Conservation (phyloP, 2,329 filamentous ascomycete genomes). For the Bimuria novae-zelandiae region DNA sequence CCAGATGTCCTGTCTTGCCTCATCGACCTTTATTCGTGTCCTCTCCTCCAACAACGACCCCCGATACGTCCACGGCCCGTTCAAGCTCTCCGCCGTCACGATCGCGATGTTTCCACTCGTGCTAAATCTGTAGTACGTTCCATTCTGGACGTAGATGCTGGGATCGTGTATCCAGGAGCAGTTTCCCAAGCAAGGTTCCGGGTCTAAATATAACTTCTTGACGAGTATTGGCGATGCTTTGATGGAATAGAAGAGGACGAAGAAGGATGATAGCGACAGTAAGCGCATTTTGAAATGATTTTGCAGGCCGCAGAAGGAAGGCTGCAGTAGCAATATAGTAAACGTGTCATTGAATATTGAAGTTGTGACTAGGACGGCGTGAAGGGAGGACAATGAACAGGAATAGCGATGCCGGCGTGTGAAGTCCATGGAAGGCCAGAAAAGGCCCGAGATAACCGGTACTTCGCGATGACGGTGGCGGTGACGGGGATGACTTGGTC, state of each 20-base stretch:
- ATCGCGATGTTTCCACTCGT: constrained; percentile 54
- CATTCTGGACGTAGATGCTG: constrained; percentile 50
- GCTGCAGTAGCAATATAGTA: background rate
- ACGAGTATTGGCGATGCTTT: constrained; percentile 16
- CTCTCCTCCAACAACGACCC: constrained; percentile 50
- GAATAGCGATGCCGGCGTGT: background rate
- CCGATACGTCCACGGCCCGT: constrained; percentile 54
- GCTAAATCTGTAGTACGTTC: constrained; percentile 56
- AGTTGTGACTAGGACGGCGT: background rate
- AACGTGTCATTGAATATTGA: background rate
- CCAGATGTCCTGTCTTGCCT: constrained; percentile 53
- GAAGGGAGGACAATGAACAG: background rate
- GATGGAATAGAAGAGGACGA: constrained; percentile 12
- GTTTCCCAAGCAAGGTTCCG: constrained; percentile 45
- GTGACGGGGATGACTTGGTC: too few relatives aligned
- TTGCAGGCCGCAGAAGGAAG: constrained; percentile 11
- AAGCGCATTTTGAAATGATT: constrained; percentile 2
- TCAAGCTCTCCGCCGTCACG: constrained; percentile 49
- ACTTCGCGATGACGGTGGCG: too few relatives aligned
- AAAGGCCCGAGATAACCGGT: background rate
- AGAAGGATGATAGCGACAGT: constrained; percentile 1
- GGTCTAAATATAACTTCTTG: constrained; percentile 30
- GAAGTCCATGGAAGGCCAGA: background rate
- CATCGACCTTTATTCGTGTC: constrained; percentile 48
- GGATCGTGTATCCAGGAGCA: constrained; percentile 54